phyloP scores from a whole-genome alignment of 257 asterid species.

The Nyctanthes arbortristis region DNA sequence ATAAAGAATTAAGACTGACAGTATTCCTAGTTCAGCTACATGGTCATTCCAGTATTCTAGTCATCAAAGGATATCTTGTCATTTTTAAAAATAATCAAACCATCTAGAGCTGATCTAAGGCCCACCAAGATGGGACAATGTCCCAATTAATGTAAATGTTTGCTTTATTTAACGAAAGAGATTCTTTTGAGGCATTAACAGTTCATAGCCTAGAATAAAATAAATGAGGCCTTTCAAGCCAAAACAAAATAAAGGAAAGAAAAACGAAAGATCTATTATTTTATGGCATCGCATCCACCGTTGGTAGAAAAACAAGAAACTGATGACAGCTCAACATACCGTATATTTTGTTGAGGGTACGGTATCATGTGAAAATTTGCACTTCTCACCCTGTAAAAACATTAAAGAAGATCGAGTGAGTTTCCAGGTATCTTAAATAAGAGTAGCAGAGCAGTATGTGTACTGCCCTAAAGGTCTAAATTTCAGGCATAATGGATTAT shows the following conservation, averaged over 20 bases:
- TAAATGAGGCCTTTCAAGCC: neutral
- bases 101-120: neutral
- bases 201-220: neutral
- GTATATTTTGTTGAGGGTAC: slow-evolving; percentile 79
- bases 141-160: neutral
- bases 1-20: neutral
- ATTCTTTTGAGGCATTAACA: neutral
- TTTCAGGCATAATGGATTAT: slow-evolving; percentile 12
- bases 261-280: neutral
- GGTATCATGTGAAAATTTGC: slow-evolving; percentile 93
- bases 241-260: neutral
- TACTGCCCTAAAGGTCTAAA: slow-evolving; percentile 14
- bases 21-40: neutral
- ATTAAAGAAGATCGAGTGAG: slow-evolving; percentile 16
- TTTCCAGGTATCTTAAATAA: slow-evolving; percentile 20
- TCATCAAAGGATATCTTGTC: neutral
- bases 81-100: neutral
- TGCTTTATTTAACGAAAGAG: neutral
- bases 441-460: slow-evolving; percentile 5
- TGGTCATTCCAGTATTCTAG: neutral
- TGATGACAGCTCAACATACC: slow-evolving; percentile 43
- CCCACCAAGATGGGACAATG: neutral
- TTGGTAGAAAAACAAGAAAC: neutral
- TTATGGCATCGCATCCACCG: neutral
- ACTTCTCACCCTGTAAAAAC: slow-evolving; percentile 72